phyloP scores from a whole-genome alignment of 169 alveolate genomes.

The Eimeria sp. region DNA sequence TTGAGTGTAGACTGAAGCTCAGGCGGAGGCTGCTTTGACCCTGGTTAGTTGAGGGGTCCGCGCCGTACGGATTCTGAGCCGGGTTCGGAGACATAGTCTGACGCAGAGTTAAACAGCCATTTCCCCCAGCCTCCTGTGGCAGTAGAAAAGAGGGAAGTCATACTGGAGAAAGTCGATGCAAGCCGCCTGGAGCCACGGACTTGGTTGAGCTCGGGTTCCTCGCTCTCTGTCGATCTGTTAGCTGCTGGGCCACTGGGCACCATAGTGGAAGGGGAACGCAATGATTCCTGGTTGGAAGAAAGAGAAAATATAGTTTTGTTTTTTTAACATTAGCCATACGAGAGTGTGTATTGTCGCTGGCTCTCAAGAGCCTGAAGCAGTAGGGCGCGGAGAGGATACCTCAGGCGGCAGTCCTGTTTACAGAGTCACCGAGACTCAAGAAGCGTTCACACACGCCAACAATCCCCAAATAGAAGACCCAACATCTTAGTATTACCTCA shows the following conservation, averaged over 20 bases:
- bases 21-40: too few species aligned
- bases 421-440: background rate
- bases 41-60: background rate
- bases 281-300: background rate
- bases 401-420: background rate
- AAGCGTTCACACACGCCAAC: background rate
- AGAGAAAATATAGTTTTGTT: background rate
- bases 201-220: background rate
- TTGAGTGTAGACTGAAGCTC: background rate
- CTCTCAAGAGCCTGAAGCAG: background rate
- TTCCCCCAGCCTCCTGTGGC: constrained; percentile 31
- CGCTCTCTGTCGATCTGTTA: constrained; percentile 7
- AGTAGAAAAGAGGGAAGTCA: background rate
- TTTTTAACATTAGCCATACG: background rate
- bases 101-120: constrained; percentile 14
- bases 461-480: background rate
- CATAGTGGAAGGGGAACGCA: background rate
- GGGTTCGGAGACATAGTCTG: background rate
- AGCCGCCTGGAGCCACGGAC: background rate
- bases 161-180: background rate
- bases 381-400: constrained; percentile 1
- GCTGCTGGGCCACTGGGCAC: constrained; percentile 41
- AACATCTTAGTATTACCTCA: background rate
- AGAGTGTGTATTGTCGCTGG: background rate
- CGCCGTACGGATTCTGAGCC: constrained; percentile 13